A percentile compares a stretch with the other conserved stretches of the same genome.
These are phyloP conservation scores for Cyamopsis tetragonoloba DNA, from an alignment of 306 rosid species.

Conservation along the genomic window DNA sequence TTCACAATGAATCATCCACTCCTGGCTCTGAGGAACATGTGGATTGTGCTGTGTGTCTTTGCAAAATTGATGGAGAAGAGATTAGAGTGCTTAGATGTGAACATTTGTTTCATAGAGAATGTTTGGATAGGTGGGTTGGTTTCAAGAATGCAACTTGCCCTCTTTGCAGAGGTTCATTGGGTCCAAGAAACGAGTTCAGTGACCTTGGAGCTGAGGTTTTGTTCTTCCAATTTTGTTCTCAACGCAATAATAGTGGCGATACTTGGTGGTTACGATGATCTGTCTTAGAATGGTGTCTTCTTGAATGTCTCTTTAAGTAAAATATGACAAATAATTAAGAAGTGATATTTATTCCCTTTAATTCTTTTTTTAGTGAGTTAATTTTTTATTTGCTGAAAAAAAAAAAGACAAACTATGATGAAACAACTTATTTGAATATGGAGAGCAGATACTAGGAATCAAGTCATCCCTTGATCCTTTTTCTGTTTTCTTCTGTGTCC, in stretches of 20 bases:
- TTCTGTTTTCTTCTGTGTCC: too few relatives aligned
- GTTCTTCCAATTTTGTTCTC: conserved; percentile 18
- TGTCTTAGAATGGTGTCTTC: too few relatives aligned
- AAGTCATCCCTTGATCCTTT: too few relatives aligned
- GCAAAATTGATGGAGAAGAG: conserved; percentile 31
- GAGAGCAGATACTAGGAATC: too few relatives aligned
- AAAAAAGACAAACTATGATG: too few relatives aligned
- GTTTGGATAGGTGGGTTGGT: conserved; percentile 41
- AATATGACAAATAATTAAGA: too few relatives aligned
- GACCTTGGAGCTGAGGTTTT: conserved; percentile 24
- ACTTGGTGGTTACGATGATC: conserved; percentile 54
- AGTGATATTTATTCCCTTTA: too few relatives aligned
- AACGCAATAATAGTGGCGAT: background rate
- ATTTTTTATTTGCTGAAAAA: too few relatives aligned
- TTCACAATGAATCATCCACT: background rate
- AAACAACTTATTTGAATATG: too few relatives aligned
- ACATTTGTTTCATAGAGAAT: conserved; percentile 36
- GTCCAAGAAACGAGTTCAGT: background rate
- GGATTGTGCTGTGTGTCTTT: conserved; percentile 49
- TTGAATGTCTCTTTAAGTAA: too few relatives aligned
- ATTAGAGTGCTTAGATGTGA: conserved; percentile 39
- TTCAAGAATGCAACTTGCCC: conserved; percentile 36
- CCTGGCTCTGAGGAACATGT: background rate
- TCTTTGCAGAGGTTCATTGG: conserved; percentile 36
- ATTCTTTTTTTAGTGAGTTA: too few relatives aligned